A percentile compares a stretch with the other conserved stretches of the same genome.
Evolutionary conservation across 225 moss, liverwort and hornwort genomes (phyloP).

Genomic region (Bryum argenteum): DNA sequence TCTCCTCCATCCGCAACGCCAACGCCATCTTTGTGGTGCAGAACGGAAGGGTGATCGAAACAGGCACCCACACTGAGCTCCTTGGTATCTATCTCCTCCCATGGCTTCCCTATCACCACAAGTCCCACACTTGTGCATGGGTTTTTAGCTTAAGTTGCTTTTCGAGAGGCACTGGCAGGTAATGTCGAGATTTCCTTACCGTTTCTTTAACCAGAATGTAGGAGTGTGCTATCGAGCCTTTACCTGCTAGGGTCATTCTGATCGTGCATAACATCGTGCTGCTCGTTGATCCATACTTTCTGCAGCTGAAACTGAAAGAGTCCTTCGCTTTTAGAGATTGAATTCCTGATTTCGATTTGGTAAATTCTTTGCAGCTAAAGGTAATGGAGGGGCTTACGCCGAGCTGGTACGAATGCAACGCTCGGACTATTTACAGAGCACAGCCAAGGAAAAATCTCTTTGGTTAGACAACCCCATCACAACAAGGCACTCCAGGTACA

Average conservation of each 20-base stretch:
- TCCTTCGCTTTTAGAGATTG: neutral
- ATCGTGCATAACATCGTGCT: neutral
- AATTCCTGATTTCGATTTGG: conserved; percentile 5
- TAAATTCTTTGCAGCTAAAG: conserved; percentile 35
- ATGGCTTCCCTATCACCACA: neutral
- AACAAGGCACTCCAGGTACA: conserved; percentile 54
- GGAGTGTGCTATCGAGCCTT: too few species aligned
- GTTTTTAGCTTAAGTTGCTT: neutral
- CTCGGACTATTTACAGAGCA: conserved; percentile 26
- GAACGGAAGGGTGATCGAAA: conserved; percentile 51
- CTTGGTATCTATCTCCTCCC: conserved; percentile 36
- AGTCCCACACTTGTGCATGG: too few species aligned
- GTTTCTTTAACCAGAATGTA: too few species aligned
- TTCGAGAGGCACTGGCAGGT: neutral
- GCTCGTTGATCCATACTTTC: conserved; percentile 8
- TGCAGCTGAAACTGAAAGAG: conserved; percentile 2
- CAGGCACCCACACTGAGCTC: conserved; percentile 56
- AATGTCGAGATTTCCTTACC: neutral
- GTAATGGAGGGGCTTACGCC: conserved; percentile 46
- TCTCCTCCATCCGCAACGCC: conserved; percentile 59
- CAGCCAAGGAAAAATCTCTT: conserved; percentile 21
- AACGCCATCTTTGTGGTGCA: conserved; percentile 57
- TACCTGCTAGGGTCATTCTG: neutral
- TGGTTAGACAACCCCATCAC: conserved; percentile 37
- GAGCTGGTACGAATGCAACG: conserved; percentile 53